Conservation (phyloP, 371 early-diverging fungal genomes). For the Mortierella sp. region DNA sequence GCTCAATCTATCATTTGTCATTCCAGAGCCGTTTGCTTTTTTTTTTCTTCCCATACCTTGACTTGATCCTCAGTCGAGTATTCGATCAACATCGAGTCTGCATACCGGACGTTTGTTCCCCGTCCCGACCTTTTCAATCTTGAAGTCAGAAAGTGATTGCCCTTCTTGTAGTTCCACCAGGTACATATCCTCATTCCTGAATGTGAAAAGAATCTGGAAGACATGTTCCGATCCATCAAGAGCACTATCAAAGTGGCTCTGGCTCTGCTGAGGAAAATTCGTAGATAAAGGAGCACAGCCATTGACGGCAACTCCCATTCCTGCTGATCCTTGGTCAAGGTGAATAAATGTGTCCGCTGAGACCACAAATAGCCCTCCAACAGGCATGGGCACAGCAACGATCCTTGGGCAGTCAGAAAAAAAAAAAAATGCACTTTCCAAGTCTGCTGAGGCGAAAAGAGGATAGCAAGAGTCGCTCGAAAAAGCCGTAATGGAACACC, state of each 20-base stretch:
- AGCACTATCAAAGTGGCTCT: constrained; percentile 50
- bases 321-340: constrained; percentile 86
- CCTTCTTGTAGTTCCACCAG: constrained; percentile 78
- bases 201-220: constrained; percentile 63
- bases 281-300: constrained; percentile 65
- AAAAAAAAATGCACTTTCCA: too few species aligned
- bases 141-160: constrained; percentile 58
- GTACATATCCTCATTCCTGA: constrained; percentile 78
- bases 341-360: constrained; percentile 85
- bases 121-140: constrained; percentile 57
- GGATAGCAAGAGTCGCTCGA: constrained; percentile 93
- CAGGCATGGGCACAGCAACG: constrained; percentile 82
- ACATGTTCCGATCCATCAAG: constrained; percentile 69
- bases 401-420: constrained; percentile 80
- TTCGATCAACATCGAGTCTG: constrained; percentile 84
- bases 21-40: too few species aligned
- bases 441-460: constrained; percentile 85
- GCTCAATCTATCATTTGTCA: too few species aligned
- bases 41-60: constrained; percentile 55
- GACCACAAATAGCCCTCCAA: constrained; percentile 88
- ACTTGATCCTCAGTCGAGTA: constrained; percentile 61
- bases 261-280: constrained; percentile 56
- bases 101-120: constrained; percentile 70
- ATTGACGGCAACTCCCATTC: constrained; percentile 82
- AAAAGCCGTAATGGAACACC: constrained; percentile 89